These are phyloP conservation scores for Arachnopeziza araneosa DNA, from an alignment of 2,329 filamentous ascomycete species.

Conservation along the genomic window DNA sequence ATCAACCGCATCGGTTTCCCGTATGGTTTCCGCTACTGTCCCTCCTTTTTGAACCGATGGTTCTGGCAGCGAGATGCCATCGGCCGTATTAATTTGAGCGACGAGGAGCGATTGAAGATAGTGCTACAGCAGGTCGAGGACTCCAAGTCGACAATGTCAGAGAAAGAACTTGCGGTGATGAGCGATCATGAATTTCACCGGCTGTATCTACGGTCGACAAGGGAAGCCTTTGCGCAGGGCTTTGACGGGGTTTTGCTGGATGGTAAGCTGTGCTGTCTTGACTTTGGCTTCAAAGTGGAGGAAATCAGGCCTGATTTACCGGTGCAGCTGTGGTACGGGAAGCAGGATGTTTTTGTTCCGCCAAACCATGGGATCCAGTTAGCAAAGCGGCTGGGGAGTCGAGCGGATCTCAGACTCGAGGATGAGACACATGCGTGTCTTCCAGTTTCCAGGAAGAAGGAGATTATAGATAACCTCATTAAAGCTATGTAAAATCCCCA, in stretches of 20 bases:
- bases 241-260: constrained; percentile 29
- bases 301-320: constrained; percentile 33
- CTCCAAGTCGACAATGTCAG: not conserved
- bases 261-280: constrained; percentile 24
- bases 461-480: constrained; percentile 2
- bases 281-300: constrained; percentile 32
- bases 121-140: constrained; percentile 23
- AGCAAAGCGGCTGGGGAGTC: constrained; percentile 28
- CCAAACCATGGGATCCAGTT: constrained; percentile 31
- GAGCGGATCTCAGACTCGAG: constrained; percentile 26
- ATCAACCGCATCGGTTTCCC: constrained; percentile 28
- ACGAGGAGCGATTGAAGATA: constrained; percentile 28
- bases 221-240: constrained; percentile 20
- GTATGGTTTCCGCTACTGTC: constrained; percentile 26
- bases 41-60: constrained; percentile 15
- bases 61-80: constrained; percentile 24
- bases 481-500: not conserved
- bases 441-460: constrained; percentile 2
- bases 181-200: not conserved
- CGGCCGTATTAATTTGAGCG: constrained; percentile 30
- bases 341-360: constrained; percentile 30
- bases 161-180: not conserved
- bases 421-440: constrained; percentile 32
- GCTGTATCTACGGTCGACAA: not conserved
- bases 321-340: constrained; percentile 35